Evolutionary conservation across 1,284 basidiomycete genomes (phyloP).

Genomic region (Phenoliferia sp.): DNA sequence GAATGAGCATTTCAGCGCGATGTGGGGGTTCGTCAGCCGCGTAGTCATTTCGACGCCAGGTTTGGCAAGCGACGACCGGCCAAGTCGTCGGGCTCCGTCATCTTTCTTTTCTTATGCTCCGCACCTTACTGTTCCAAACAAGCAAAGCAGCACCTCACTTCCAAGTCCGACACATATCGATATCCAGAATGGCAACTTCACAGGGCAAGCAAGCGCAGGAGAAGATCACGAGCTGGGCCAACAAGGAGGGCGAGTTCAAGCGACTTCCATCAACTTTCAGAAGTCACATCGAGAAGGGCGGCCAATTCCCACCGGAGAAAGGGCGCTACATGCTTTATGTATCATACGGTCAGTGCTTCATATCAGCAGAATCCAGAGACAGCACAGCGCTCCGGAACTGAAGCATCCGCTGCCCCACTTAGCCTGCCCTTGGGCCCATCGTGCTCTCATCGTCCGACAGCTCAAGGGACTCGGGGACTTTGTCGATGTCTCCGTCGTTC

Average conservation of each 20-base stretch:
- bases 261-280: slow-evolving; percentile 50
- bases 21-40: background rate
- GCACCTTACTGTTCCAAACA: background rate
- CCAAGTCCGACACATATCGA: background rate
- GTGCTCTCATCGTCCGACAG: slow-evolving; percentile 79
- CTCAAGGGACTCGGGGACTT: slow-evolving; percentile 86
- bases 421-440: slow-evolving; percentile 47
- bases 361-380: slow-evolving; percentile 13
- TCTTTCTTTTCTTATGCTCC: background rate
- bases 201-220: slow-evolving; percentile 4
- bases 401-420: background rate
- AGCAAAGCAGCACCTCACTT: background rate
- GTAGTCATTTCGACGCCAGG: too few relatives aligned
- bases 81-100: too few relatives aligned
- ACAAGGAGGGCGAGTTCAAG: slow-evolving; percentile 75
- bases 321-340: slow-evolving; percentile 89
- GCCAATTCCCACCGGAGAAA: slow-evolving; percentile 73
- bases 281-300: slow-evolving; percentile 53
- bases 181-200: background rate
- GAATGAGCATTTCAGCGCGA: background rate
- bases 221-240: slow-evolving; percentile 63
- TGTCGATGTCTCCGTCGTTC: slow-evolving; percentile 72
- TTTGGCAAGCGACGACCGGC: too few relatives aligned
- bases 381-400: background rate
- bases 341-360: slow-evolving; percentile 58